These are phyloP conservation scores for Parascedosporium putredinis DNA, from an alignment of 2,329 filamentous ascomycete genomes.

Conservation along the genomic window DNA sequence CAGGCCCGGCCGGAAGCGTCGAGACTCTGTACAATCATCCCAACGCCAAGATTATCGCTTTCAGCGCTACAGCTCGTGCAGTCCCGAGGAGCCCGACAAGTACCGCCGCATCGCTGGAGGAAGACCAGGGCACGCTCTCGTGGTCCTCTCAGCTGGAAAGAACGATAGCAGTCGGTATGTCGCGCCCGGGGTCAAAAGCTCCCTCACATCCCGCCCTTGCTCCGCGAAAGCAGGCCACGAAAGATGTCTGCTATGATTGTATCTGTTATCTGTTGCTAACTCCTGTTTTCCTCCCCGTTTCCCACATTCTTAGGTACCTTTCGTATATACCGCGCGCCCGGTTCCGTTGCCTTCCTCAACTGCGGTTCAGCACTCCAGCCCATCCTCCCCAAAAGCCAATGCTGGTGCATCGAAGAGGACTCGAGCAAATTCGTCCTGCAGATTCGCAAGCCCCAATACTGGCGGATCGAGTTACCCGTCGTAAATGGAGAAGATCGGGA, in stretches of 20 bases:
- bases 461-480: slow-evolving; percentile 76
- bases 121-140: slow-evolving; percentile 44
- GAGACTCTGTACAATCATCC: slow-evolving; percentile 69
- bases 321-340: slow-evolving; percentile 75
- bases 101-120: slow-evolving; percentile 23
- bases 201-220: too few relatives aligned
- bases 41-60: slow-evolving; percentile 56
- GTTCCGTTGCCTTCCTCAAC: slow-evolving; percentile 78
- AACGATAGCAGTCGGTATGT: slow-evolving; percentile 66
- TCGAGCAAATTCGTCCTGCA: slow-evolving; percentile 77
- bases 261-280: neutral
- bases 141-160: slow-evolving; percentile 70
- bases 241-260: too few relatives aligned
- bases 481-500: slow-evolving; percentile 35
- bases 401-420: slow-evolving; percentile 81
- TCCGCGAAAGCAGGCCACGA: too few relatives aligned
- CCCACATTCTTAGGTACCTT: slow-evolving; percentile 52
- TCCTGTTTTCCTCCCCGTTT: neutral
- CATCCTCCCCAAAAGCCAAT: slow-evolving; percentile 82
- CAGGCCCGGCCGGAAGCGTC: slow-evolving; percentile 27
- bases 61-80: slow-evolving; percentile 28
- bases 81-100: slow-evolving; percentile 19
- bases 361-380: slow-evolving; percentile 76
- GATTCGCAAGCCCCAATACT: slow-evolving; percentile 74
- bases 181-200: neutral